Evolutionary conservation across 2,329 filamentous ascomycete genomes (phyloP).

Genomic region (Microdochium nivale): DNA sequence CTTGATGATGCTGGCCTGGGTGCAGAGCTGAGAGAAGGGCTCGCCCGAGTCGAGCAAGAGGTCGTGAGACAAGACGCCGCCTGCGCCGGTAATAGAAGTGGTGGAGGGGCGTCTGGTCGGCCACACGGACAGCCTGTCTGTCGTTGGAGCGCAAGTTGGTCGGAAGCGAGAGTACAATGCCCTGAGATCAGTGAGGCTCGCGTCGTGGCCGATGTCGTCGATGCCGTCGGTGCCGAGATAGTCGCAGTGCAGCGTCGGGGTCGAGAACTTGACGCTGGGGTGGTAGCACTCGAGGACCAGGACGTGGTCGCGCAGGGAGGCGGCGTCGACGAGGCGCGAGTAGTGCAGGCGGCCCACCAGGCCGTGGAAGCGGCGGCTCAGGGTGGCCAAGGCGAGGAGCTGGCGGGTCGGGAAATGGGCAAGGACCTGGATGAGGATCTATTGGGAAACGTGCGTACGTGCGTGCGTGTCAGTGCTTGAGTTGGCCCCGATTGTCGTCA

Average conservation of each 20-base stretch:
- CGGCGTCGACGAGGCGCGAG: slow-evolving; percentile 51
- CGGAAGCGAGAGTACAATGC: slow-evolving; percentile 63
- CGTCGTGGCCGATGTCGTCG: slow-evolving; percentile 26
- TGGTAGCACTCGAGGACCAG: slow-evolving; percentile 74
- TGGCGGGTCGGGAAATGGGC: slow-evolving; percentile 35
- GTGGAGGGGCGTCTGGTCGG: neutral
- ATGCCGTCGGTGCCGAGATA: slow-evolving; percentile 57
- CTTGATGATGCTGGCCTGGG: slow-evolving; percentile 59
- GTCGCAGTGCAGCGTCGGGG: slow-evolving; percentile 59
- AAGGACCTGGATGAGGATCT: slow-evolving; percentile 45
- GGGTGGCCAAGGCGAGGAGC: slow-evolving; percentile 47
- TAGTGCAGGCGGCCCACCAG: slow-evolving; percentile 56
- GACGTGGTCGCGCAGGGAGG: slow-evolving; percentile 50
- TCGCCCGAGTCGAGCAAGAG: slow-evolving; percentile 61
- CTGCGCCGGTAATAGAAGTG: slow-evolving; percentile 3
- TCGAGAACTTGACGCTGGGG: slow-evolving; percentile 58
- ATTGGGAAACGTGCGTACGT: too few species aligned
- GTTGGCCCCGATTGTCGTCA: too few species aligned
- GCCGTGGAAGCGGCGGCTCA: slow-evolving; percentile 56
- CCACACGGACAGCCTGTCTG: neutral
- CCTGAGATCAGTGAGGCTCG: slow-evolving; percentile 31
- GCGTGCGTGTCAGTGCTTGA: too few species aligned
- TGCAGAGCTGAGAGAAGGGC: slow-evolving; percentile 66
- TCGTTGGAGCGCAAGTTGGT: slow-evolving; percentile 48
- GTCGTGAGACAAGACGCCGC: slow-evolving; percentile 18